Conservation (phyloP, 2,329 filamentous ascomycete species). For the Chlorencoelia australis region DNA sequence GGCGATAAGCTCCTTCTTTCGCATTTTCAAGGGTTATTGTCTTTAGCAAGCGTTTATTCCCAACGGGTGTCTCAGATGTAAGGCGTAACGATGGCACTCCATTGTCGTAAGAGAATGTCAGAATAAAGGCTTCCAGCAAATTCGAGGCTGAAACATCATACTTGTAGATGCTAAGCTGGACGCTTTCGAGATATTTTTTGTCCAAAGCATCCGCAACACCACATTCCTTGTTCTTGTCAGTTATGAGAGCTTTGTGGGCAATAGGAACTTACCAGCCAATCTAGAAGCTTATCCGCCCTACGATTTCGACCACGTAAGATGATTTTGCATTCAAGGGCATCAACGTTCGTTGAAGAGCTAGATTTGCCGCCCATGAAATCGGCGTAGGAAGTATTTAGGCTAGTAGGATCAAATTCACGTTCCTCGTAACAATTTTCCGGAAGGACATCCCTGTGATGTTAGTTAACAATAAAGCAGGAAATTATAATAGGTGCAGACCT, state of each 20-base stretch:
- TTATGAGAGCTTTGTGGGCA: not conserved
- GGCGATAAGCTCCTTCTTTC: too few relatives aligned
- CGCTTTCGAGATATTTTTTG: slow-evolving; percentile 14
- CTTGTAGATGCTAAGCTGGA: slow-evolving; percentile 19
- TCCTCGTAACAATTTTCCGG: slow-evolving; percentile 1
- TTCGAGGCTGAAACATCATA: slow-evolving; percentile 10
- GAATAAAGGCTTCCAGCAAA: slow-evolving; percentile 19
- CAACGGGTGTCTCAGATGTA: too few relatives aligned
- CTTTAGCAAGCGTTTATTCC: too few relatives aligned
- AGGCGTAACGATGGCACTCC: too few relatives aligned
- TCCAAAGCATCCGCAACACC: slow-evolving; percentile 17
- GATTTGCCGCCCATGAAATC: slow-evolving; percentile 3
- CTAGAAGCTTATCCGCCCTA: slow-evolving; percentile 18
- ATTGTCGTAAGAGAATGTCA: slow-evolving; percentile 16
- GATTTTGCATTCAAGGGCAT: too few relatives aligned
- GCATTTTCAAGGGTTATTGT: too few relatives aligned
- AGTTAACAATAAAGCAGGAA: not conserved
- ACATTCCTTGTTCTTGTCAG: slow-evolving; percentile 14
- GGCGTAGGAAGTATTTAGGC: not conserved
- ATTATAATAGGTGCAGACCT: slow-evolving; percentile 4
- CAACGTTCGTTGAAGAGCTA: too few relatives aligned
- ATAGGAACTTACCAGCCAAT: slow-evolving; percentile 15
- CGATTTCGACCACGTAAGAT: slow-evolving; percentile 11
- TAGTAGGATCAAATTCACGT: slow-evolving; percentile 1
- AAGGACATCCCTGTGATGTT: not conserved